Evolutionary conservation across 352 stramenopile genomes (phyloP).

Genomic region (Globisporangium abappressorium): DNA sequence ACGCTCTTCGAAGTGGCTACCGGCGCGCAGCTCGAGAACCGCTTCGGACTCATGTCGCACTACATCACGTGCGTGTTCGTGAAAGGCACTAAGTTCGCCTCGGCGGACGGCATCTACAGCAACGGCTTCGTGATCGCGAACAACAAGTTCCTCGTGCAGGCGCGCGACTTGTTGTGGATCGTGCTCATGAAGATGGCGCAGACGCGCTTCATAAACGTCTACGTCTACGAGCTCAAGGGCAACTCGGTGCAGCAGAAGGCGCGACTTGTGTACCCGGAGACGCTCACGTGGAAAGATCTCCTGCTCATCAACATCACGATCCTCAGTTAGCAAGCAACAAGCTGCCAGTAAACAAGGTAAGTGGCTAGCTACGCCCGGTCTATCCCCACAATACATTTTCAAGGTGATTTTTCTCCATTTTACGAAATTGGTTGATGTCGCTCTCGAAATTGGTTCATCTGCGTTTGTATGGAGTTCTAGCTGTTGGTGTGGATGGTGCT

Average conservation of each 20-base stretch:
- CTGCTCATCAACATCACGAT: conserved; percentile 8
- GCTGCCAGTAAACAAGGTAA: no score
- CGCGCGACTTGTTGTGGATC: conserved; percentile 8
- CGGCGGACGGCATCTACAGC: conserved; percentile 7
- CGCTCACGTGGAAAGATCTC: conserved; percentile 4
- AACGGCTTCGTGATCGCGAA: conserved; percentile 15
- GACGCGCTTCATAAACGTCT: conserved; percentile 6
- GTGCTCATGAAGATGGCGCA: conserved; percentile 10
- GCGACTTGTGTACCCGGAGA: conserved; percentile 6
- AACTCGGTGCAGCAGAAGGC: conserved; percentile 13
- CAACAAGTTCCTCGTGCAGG: conserved; percentile 10
- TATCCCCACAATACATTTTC: not conserved
- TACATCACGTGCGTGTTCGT: conserved; percentile 9
- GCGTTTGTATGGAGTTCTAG: not conserved
- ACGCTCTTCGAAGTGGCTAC: conserved; percentile 8
- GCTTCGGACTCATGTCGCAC: not conserved
- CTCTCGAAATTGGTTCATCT: not conserved
- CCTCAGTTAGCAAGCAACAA: not conserved
- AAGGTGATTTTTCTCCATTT: not conserved
- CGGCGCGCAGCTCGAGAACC: conserved; percentile 5
- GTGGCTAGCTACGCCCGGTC: no score
- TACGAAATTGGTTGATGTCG: not conserved
- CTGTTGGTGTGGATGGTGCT: no score
- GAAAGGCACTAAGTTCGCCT: conserved; percentile 7
- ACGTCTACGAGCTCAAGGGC: conserved; percentile 11